Evolutionary conservation across 257 asterid species (phyloP).

Genomic region (Jaltomata sinuosa): DNA sequence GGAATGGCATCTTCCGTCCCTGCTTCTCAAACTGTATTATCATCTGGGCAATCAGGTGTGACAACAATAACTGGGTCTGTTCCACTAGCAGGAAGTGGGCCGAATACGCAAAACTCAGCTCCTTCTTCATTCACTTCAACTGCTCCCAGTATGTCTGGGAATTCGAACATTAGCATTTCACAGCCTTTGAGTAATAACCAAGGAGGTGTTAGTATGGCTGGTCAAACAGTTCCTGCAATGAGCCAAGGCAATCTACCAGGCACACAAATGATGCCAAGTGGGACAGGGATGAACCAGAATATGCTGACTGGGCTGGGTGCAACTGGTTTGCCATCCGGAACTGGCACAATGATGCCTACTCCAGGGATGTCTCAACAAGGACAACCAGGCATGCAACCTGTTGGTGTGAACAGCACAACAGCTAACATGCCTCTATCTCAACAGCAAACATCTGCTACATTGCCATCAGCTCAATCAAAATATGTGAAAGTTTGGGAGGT

Average conservation of each 20-base stretch:
- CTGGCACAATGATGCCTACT: constrained; percentile 67
- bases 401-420: constrained; percentile 59
- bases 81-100: constrained; percentile 47
- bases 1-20: constrained; percentile 76
- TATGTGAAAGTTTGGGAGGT: constrained; percentile 99
- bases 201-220: constrained; percentile 51
- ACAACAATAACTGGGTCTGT: constrained; percentile 47
- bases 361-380: constrained; percentile 49
- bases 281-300: constrained; percentile 57
- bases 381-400: constrained; percentile 53
- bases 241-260: constrained; percentile 60
- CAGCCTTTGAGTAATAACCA: constrained; percentile 57
- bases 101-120: constrained; percentile 45
- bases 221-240: constrained; percentile 58
- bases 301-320: constrained; percentile 37
- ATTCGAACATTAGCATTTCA: constrained; percentile 47
- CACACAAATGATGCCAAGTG: constrained; percentile 66
- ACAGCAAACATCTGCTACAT: constrained; percentile 67
- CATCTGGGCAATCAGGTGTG: constrained; percentile 58
- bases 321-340: constrained; percentile 36
- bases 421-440: constrained; percentile 65
- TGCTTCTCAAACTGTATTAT: constrained; percentile 54
- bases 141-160: constrained; percentile 37
- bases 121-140: constrained; percentile 53
- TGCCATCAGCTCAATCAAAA: constrained; percentile 80